Percentiles rank a stretch among this genome's conserved stretches.
These are phyloP conservation scores for Chionographis japonica DNA, from an alignment of 106 monocot genomes.

Conservation along the genomic window DNA sequence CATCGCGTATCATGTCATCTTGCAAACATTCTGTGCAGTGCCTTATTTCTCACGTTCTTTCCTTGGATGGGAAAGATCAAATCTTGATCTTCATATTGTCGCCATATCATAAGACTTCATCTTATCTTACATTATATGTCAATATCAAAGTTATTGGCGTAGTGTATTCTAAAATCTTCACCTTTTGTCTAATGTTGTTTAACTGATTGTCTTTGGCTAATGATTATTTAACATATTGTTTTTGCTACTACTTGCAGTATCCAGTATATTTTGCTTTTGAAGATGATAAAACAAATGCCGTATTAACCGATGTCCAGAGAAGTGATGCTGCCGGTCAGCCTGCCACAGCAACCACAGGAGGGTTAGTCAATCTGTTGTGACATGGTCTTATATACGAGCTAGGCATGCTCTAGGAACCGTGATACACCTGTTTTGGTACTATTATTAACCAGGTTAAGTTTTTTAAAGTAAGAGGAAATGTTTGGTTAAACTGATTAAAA, in stretches of 20 bases:
- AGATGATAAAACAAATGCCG: constrained; percentile 54
- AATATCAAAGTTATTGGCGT: too few species aligned
- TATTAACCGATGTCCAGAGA: constrained; percentile 66
- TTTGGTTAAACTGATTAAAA: too few species aligned
- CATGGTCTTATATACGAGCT: background rate
- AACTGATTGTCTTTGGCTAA: background rate
- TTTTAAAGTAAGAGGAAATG: background rate
- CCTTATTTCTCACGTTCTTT: too few species aligned
- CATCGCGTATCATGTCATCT: too few species aligned
- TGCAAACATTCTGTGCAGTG: too few species aligned
- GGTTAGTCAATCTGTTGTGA: constrained; percentile 43
- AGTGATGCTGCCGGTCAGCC: constrained; percentile 68
- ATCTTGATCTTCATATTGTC: too few species aligned
- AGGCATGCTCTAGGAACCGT: background rate
- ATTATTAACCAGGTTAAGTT: background rate
- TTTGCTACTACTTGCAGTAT: constrained; percentile 60
- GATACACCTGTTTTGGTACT: background rate
- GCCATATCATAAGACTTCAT: too few species aligned
- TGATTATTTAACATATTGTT: background rate
- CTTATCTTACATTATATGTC: too few species aligned
- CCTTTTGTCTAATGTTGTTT: background rate
- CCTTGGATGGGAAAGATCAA: too few species aligned
- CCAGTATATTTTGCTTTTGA: constrained; percentile 97
- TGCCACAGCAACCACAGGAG: constrained; percentile 84
- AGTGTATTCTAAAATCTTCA: background rate